Base-by-base conservation (phyloP, 495 filamentous ascomycete genomes). In the Neurospora sublineolata region DNA sequence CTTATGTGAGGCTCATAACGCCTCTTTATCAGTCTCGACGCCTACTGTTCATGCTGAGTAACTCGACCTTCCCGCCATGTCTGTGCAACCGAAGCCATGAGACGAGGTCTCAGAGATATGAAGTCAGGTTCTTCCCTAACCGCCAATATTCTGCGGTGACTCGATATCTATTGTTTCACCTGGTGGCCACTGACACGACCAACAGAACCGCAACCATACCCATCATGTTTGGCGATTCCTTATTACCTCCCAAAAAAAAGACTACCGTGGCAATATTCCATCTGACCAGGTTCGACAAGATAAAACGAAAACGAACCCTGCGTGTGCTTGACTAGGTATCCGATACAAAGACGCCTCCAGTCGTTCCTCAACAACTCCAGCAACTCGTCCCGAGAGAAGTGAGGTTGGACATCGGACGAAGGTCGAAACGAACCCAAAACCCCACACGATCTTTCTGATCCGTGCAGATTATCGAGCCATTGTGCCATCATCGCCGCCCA, bases 161-260 rank as follows among this genome's bases (percentile, higher is more conserved):
- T 60, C 71, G 33, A 72, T 68, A 37, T 71, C 74, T 74, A 71
- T 73, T 72, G 75, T 76, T 74, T 76, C 72, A 74, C 67, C 70
- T 71, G 69, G 37, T 72, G 23, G 69, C 75, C 73, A 72, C 72
- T 64, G 64, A 67, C 60, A 75, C 72, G 60, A 72, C 39, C 60
- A 69, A 52, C 40, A 39, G 41, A 14, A 64, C 27, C 27, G 23
- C 27, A 33, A 64, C 27, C 27, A 9, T 30, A 33, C 3, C n/a
- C 44, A 36, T 64, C 23, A 33, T 18, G 27, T 64, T 64, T 33
- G 18, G 14, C 18, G 6, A 64, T 16, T 9, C 14, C 12, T 64
- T 16, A 8, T 64, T 14, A 64, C 6, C 14, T 14, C 2, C 52
- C 52, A 30, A 60, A 52, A n/a, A n/a, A 30, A 33, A 60, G 23